Conservation (phyloP, 129 eudicot genomes). For the Lonicera japonica region DNA sequence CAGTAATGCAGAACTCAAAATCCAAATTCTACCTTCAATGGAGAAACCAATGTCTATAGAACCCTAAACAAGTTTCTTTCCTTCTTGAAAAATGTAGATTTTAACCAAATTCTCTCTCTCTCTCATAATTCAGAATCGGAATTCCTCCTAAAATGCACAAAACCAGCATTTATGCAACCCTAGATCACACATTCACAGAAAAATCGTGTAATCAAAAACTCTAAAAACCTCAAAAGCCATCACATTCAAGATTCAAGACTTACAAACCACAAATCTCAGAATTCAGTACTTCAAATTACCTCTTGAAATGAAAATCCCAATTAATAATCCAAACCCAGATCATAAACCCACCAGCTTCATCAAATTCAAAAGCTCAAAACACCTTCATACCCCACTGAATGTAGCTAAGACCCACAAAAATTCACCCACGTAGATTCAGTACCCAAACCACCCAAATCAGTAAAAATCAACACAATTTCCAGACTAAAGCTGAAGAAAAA, state of each 20-base stretch:
- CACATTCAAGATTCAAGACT: not conserved
- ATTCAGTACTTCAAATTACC: constrained; percentile 8
- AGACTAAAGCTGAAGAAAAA: constrained; percentile 18
- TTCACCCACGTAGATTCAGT: constrained; percentile 17
- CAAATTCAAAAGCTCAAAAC: constrained; percentile 8
- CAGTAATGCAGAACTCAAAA: not conserved
- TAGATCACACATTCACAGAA: not conserved
- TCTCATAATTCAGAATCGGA: no score
- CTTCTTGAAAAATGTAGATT: no score
- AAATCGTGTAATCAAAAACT: not conserved
- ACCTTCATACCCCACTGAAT: constrained; percentile 14
- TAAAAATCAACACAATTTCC: constrained; percentile 14
- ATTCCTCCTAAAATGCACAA: no score
- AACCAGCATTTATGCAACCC: constrained; percentile 8
- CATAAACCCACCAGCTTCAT: constrained; percentile 10
- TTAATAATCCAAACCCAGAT: constrained; percentile 14
- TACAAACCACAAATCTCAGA: not conserved
- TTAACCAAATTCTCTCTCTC: no score
- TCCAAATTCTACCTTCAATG: not conserved
- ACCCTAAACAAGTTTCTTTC: no score
- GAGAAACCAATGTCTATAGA: no score
- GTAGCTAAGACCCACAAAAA: constrained; percentile 16
- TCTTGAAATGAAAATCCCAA: constrained; percentile 8
- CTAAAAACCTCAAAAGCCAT: not conserved
- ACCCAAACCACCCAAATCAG: constrained; percentile 20